Evolutionary conservation across 1,139 yeast species (phyloP), one percentile per base, ranked within the genome.

Genomic region (Geotrichum siamense): DNA sequence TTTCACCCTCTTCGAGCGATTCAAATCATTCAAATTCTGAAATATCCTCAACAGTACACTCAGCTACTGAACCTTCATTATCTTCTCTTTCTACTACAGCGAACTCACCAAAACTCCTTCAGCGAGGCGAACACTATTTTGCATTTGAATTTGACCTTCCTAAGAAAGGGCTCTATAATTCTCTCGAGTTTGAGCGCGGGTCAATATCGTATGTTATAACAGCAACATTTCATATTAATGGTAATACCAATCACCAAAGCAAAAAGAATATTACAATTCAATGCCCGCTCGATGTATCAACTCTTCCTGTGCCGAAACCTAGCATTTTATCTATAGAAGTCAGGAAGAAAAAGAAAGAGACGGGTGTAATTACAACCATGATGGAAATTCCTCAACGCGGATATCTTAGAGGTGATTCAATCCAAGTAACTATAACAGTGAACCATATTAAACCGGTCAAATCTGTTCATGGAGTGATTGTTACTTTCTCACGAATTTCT

Each of bases 81-180:
- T 15, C 44, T 10, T 22, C 45, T 5, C 30, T 46, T n/a, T 41
- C 48, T 2, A 20, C 47, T 33, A n/a, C 41, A 29, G 19, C 40
- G 46, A n/a, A 44, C 52, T n/a, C 55, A 19, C 39, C 48, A 10
- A 47, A 43, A 31, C 36, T 38, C n/a, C 44, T 37, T 25, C 49
- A 45, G n/a, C 37, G 40, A 53, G 96, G 96, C 23, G 91, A 84
- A 56, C 96, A 87, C 61, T 68, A 85, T 31, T 87, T 87, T 59
- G 94, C 94, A 12, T 87, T 87, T 57, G 77, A 82, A 41, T 84
- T 86, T 37, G 79, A 76, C 52, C 69, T 87, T 23, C 95, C 96
- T 1, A 72, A 72, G 53, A 78, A 75, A 53, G 73, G 83, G 50
- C 71, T 85, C 3, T 80, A 72, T 59, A 82, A 91, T 22, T 79